Evolutionary conservation across 352 stramenopile genomes (phyloP).

Genomic region (Pythium pyrilobum): DNA sequence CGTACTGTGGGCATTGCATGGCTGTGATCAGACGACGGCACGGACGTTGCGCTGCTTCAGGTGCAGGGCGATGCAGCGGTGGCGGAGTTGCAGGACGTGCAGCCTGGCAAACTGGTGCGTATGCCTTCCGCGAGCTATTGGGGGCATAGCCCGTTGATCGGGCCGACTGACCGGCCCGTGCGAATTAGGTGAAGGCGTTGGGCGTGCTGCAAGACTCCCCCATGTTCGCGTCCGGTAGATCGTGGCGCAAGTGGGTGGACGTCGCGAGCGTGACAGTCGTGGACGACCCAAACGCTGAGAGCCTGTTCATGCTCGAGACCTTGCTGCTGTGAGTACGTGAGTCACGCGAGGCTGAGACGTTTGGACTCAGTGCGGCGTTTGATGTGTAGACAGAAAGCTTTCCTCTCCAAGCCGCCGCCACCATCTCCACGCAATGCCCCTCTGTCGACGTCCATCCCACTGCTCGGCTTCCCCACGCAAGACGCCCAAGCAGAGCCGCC

Average conservation of each 20-base stretch:
- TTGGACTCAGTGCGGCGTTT: background rate
- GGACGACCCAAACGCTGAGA: conserved; percentile 54
- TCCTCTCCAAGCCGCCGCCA: background rate
- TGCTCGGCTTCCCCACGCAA: background rate
- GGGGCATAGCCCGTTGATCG: background rate
- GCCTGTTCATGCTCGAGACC: conserved; percentile 52
- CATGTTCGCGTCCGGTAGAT: conserved; percentile 12
- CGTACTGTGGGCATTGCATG: background rate
- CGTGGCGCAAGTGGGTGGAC: conserved; percentile 18
- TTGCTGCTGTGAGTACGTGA: conserved; percentile 36
- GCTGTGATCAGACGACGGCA: conserved; percentile 16
- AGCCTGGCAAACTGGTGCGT: conserved; percentile 9
- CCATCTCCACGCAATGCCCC: background rate
- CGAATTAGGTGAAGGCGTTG: conserved; percentile 1
- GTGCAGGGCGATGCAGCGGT: conserved; percentile 10
- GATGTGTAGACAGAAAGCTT: background rate
- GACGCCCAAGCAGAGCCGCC: background rate
- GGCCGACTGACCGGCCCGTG: background rate
- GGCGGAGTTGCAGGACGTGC: background rate
- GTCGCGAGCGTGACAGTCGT: conserved; percentile 30
- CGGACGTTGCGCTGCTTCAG: conserved; percentile 13
- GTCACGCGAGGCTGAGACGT: background rate
- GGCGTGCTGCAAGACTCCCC: conserved; percentile 11
- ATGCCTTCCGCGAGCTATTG: background rate
- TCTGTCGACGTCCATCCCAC: background rate